phyloP scores from a whole-genome alignment of 2,329 filamentous ascomycete genomes.

The Colletotrichum sp. region DNA sequence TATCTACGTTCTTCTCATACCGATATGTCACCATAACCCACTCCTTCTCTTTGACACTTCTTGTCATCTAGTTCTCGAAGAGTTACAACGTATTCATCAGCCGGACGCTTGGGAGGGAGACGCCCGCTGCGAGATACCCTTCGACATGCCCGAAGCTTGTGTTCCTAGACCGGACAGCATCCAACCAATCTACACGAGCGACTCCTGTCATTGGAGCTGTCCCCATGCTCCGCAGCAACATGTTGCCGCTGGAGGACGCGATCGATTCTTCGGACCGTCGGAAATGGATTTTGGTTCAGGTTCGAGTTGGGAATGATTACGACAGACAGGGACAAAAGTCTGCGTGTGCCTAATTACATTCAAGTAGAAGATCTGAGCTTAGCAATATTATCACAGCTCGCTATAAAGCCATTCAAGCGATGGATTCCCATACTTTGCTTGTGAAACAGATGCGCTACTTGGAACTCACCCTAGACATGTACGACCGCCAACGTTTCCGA shows the following conservation, averaged over 20 bases:
- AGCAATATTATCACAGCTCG: not conserved
- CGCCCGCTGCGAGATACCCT: not conserved
- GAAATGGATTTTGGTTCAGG: not conserved
- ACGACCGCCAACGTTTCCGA: too few species aligned
- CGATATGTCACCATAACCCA: not conserved
- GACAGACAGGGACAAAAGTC: accelerated
- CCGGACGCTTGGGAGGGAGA: not conserved
- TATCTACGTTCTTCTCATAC: not conserved
- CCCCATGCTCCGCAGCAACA: not conserved
- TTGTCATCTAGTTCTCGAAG: not conserved
- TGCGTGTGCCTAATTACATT: too few species aligned
- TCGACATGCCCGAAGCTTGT: not conserved
- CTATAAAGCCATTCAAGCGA: accelerated
- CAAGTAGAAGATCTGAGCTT: too few species aligned
- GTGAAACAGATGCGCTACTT: accelerated
- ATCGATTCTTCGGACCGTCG: too few species aligned
- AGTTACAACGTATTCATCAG: not conserved
- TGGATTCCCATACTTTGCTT: accelerated
- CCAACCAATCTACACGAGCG: not conserved
- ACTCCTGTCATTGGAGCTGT: not conserved
- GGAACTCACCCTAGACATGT: too few species aligned
- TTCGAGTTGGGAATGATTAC: not conserved
- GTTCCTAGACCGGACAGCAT: not conserved
- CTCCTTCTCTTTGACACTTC: not conserved
- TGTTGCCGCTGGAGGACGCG: too few species aligned